These are phyloP conservation scores for Oxyria digyna DNA, from an alignment of 148 eudicot genomes.

Conservation along the genomic window DNA sequence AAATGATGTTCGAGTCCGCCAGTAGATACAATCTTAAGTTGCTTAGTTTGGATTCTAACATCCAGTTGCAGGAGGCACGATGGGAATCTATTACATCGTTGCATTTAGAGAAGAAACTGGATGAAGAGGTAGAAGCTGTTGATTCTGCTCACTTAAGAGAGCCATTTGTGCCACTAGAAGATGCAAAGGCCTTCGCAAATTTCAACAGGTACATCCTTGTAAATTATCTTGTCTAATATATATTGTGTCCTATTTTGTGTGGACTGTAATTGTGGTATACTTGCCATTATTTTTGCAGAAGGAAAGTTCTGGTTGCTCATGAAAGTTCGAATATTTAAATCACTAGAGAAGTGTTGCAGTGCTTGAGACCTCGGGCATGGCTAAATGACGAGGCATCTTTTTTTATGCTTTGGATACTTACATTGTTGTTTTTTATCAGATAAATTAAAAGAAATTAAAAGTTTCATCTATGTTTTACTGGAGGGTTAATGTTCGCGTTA, in stretches of 20 bases:
- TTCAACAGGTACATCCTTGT: slow-evolving; percentile 31
- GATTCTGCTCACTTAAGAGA: slow-evolving; percentile 20
- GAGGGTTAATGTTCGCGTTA: slow-evolving; percentile 7
- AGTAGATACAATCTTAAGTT: slow-evolving; percentile 20
- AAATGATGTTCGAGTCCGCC: slow-evolving; percentile 24
- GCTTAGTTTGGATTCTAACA: slow-evolving; percentile 23
- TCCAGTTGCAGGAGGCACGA: slow-evolving; percentile 22
- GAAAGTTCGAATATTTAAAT: slow-evolving; percentile 72
- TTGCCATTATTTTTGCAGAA: slow-evolving; percentile 27
- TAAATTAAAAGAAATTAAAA: not conserved
- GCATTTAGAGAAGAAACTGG: slow-evolving; percentile 22
- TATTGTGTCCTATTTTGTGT: too few relatives aligned
- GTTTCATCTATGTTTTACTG: not conserved
- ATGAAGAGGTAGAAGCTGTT: too few relatives aligned
- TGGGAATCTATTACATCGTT: slow-evolving; percentile 7
- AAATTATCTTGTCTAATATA: slow-evolving; percentile 8
- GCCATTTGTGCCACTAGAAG: slow-evolving; percentile 51
- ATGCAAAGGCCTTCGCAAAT: slow-evolving; percentile 36
- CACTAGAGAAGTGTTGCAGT: slow-evolving; percentile 58
- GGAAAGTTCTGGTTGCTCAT: slow-evolving; percentile 57
- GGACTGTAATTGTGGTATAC: not conserved
- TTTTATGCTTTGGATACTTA: too few relatives aligned
- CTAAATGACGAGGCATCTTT: slow-evolving; percentile 74
- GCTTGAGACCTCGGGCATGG: slow-evolving; percentile 80
- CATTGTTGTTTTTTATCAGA: too few relatives aligned